Conservation (phyloP, 768 basidiomycete species). For the Suillus discolor region DNA sequence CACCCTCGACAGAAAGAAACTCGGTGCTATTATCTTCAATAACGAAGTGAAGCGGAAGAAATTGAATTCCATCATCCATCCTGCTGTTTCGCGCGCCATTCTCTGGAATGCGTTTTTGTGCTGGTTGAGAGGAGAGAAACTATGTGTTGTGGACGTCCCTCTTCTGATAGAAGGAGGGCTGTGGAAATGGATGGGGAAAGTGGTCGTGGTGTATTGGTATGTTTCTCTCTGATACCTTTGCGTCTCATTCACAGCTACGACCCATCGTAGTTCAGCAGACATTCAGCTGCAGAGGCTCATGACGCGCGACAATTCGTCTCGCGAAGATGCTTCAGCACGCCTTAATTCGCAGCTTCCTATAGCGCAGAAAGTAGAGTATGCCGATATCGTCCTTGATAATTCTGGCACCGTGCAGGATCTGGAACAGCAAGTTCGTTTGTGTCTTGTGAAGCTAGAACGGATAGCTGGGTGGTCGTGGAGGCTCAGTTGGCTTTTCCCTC, state of each 20-base stretch:
- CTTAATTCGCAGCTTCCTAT: conserved; percentile 83
- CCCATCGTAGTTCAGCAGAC: conserved; percentile 63
- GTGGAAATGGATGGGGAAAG: conserved; percentile 79
- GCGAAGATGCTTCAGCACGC: conserved; percentile 70
- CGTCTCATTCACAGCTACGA: not conserved
- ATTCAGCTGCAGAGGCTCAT: conserved; percentile 86
- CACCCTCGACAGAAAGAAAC: conserved; percentile 75
- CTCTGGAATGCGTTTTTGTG: conserved; percentile 60
- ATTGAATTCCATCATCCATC: conserved; percentile 88
- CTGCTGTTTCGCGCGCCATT: conserved; percentile 84
- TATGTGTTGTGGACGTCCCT: conserved; percentile 89
- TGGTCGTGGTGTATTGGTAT: conserved; percentile 93
- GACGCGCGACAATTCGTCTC: conserved; percentile 66
- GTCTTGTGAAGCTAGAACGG: conserved; percentile 47
- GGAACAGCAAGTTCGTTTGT: conserved; percentile 41
- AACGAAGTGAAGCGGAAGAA: conserved; percentile 69
- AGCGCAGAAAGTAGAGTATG: conserved; percentile 76
- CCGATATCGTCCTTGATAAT: conserved; percentile 88
- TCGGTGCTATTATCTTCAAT: conserved; percentile 85
- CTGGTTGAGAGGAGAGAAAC: conserved; percentile 79
- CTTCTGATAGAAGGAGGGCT: conserved; percentile 87
- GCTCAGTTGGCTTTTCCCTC: conserved; percentile 64
- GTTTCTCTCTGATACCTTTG: conserved; percentile 22
- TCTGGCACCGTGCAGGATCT: conserved; percentile 76
- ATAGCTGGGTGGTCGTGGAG: conserved; percentile 61